Percentiles rank a stretch among this genome's conserved stretches.
phyloP scores from a whole-genome alignment of 345 rosid species.

The Rhizophora mangle region DNA sequence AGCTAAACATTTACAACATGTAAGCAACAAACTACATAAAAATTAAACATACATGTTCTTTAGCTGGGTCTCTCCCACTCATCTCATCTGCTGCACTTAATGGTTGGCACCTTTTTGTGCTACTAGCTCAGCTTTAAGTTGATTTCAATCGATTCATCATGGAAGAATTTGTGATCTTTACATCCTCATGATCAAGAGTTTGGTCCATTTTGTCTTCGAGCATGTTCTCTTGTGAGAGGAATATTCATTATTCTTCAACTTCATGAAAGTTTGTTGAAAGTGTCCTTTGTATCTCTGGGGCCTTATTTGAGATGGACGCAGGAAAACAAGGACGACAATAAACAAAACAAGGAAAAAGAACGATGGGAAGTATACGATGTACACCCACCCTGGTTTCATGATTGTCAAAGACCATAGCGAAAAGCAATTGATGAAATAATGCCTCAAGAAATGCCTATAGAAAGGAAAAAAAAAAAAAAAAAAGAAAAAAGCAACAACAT shows the following conservation, averaged over 20 bases:
- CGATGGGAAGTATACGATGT: slow-evolving; percentile 62
- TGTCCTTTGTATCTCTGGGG: slow-evolving; percentile 49
- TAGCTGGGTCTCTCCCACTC: slow-evolving; percentile 18
- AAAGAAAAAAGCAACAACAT: neutral
- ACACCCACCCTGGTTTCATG: slow-evolving; percentile 68
- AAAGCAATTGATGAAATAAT: slow-evolving; percentile 60
- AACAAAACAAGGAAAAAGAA: slow-evolving; percentile 68
- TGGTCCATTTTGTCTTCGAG: slow-evolving; percentile 24
- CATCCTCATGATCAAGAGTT: slow-evolving; percentile 21
- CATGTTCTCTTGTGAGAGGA: slow-evolving; percentile 28
- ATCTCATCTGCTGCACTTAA: slow-evolving; percentile 28
- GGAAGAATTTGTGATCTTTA: slow-evolving; percentile 34
- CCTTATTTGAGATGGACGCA: slow-evolving; percentile 33
- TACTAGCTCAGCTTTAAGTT: slow-evolving; percentile 41
- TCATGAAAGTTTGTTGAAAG: slow-evolving; percentile 63
- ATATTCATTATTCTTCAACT: slow-evolving; percentile 40
- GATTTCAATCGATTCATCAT: slow-evolving; percentile 53
- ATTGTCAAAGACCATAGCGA: slow-evolving; percentile 62
- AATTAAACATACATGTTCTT: slow-evolving; percentile 31
- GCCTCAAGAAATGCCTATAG: slow-evolving; percentile 70
- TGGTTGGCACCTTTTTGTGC: slow-evolving; percentile 26
- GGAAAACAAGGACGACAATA: slow-evolving; percentile 36
- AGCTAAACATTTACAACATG: no score
- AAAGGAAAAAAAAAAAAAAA: neutral
- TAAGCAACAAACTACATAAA: slow-evolving; percentile 9